Evolutionary conservation across 352 stramenopile species (phyloP).

Genomic region (Phytophthora pisi): DNA sequence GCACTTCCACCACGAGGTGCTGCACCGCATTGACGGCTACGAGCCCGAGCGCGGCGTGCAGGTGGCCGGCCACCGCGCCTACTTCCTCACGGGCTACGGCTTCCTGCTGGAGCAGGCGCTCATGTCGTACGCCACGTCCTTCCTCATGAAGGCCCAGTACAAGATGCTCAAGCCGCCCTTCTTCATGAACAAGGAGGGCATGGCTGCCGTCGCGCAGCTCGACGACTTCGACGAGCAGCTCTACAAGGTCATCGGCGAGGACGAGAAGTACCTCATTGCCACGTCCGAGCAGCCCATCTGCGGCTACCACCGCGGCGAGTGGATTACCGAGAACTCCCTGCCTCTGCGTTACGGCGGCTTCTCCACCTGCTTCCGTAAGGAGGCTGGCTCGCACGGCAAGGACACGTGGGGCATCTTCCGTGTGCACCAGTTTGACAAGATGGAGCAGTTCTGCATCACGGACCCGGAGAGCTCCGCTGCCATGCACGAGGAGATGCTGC

Average conservation of each 20-base stretch:
- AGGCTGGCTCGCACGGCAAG: slow-evolving; percentile 98
- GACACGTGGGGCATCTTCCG: slow-evolving; percentile 99
- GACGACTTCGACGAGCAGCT: slow-evolving; percentile 99
- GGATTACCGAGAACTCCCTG: slow-evolving; percentile 85
- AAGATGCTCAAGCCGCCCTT: slow-evolving; percentile 99
- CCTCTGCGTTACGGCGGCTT: slow-evolving; percentile 94
- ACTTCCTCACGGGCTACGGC: slow-evolving; percentile 99
- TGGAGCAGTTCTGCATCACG: slow-evolving; percentile 98
- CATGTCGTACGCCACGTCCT: slow-evolving; percentile 98
- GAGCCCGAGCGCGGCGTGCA: slow-evolving; percentile 96
- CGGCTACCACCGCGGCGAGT: slow-evolving; percentile 96
- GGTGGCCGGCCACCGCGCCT: slow-evolving; percentile 97
- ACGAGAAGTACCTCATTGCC: slow-evolving; percentile 99
- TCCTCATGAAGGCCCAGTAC: slow-evolving; percentile 95
- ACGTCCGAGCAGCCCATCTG: slow-evolving; percentile 99
- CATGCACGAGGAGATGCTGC: slow-evolving; percentile 95
- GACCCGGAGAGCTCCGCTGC: slow-evolving; percentile 92
- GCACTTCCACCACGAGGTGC: slow-evolving; percentile 95
- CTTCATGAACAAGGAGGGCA: slow-evolving; percentile 99
- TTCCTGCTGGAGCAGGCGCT: slow-evolving; percentile 99
- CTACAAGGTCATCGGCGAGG: slow-evolving; percentile 98
- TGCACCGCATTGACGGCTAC: slow-evolving; percentile 99
- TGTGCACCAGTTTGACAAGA: slow-evolving; percentile 99
- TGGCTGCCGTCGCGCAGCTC: slow-evolving; percentile 98
- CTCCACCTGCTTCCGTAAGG: slow-evolving; percentile 99